A percentile compares a stretch with the other conserved stretches of the same genome.
Conservation (phyloP, 2,329 filamentous ascomycete species). For the Nectriaceae sp. region DNA sequence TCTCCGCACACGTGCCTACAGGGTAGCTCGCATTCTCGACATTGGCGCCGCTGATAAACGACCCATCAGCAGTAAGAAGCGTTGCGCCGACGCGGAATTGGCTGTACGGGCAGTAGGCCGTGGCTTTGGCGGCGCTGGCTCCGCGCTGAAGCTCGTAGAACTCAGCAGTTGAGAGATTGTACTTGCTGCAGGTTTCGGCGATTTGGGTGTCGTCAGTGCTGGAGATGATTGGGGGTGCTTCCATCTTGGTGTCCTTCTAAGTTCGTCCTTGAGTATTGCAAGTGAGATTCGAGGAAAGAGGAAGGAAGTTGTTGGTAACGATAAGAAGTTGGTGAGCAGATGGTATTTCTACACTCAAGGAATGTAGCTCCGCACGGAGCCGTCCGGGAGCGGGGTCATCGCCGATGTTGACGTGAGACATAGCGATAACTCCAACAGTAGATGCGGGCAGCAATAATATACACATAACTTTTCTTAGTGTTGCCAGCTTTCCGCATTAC, state of each 20-base stretch:
- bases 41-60: constrained; percentile 66
- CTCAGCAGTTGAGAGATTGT: constrained; percentile 61
- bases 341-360: constrained; percentile 3
- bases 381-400: constrained; percentile 26
- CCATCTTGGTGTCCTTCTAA: constrained; percentile 12
- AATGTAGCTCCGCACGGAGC: constrained; percentile 25
- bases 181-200: constrained; percentile 26
- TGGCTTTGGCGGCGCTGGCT: constrained; percentile 71
- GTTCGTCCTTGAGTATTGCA: not conserved
- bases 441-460: too few species aligned
- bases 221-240: constrained; percentile 26
- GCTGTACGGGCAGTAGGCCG: constrained; percentile 91
- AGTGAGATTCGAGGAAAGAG: constrained; percentile 1
- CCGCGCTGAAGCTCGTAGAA: constrained; percentile 63
- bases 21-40: constrained; percentile 94
- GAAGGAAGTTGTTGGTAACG: not conserved
- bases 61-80: constrained; percentile 59
- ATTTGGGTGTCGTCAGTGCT: constrained; percentile 29
- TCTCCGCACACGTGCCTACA: constrained; percentile 93
- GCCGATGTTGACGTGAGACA: constrained; percentile 15
- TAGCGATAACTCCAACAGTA: constrained; percentile 9
- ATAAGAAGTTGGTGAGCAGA: not conserved
- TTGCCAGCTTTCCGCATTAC: not conserved
- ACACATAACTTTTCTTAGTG: too few species aligned
- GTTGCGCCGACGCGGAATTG: constrained; percentile 88